Base-by-base conservation (phyloP, 2,329 filamentous ascomycete species). In the Graphilbum fragrans region DNA sequence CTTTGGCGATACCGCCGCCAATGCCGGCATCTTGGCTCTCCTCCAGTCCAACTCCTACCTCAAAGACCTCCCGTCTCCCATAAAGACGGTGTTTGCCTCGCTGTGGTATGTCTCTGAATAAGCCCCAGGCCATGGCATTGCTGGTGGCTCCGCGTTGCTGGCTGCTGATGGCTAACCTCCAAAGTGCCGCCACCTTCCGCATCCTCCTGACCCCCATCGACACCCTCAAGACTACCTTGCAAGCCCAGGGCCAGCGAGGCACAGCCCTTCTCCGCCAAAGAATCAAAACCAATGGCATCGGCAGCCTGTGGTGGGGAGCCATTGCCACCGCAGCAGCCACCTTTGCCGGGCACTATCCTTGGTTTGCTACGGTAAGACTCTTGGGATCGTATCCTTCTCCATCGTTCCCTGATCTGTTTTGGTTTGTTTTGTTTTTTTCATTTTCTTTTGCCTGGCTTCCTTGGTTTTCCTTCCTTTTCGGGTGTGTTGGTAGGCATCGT, bases 281-380 rank as follows among this genome's bases (percentile, higher is more conserved):
- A 2, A 56, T 69, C 48, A 66, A 63, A 50, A 57, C 55, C 0
- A 52, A 69, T 18, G 66, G 66, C 0, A 22, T 68, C 3, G 63
- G 62, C 2, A 69, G 64, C 41, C 50, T 69, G 10, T 69, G 66
- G 65, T 69, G 66, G 66, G 66, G 66, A 11, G 66, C 66, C 0
- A 54, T 69, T 37, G 66, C 66, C 4, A 69, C 66, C 0, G 66
- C 66, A 0, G 65, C 62, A 1, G 66, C 66, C 1, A 69, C 66
- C 0, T 69, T 69, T 44, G 66, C 65, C 2, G 66, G 66, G 3
- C 61, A 69, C 38, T 69, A 69, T 33, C 66, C 66, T 4, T 69
- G 66, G 66, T 69, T 69, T 43, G 66, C 64, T 10, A 69, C 66
- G 0, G 65, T 65, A 49, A 1, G 44, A 21, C 16, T 10, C 19